phyloP scores from a whole-genome alignment of 1,139 yeast genomes.

The Kazachstania sp. region DNA sequence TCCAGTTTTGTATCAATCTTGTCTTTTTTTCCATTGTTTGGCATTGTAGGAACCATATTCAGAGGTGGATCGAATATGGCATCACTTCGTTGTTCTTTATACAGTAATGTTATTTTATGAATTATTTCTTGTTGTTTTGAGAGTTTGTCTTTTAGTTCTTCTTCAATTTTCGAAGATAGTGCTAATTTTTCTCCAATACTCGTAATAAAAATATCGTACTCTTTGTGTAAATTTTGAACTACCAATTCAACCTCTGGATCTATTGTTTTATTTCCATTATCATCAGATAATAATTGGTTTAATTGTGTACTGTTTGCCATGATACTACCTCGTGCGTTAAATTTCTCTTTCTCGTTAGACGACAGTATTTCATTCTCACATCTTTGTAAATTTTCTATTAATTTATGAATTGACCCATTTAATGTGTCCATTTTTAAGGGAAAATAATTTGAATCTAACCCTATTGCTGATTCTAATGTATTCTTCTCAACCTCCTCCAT shows the following conservation, averaged over 20 bases:
- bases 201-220: slow-evolving; percentile 25
- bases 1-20: neutral
- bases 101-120: slow-evolving; percentile 5
- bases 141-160: slow-evolving; percentile 15
- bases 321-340: slow-evolving; percentile 2
- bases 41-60: slow-evolving; percentile 23
- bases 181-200: slow-evolving; percentile 20
- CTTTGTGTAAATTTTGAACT: slow-evolving; percentile 25
- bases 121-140: slow-evolving; percentile 18
- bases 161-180: slow-evolving; percentile 16
- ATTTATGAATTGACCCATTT: slow-evolving; percentile 21
- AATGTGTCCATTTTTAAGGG: slow-evolving; percentile 31
- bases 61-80: slow-evolving; percentile 28
- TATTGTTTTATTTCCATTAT: slow-evolving; percentile 4
- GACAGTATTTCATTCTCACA: neutral
- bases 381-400: slow-evolving; percentile 9
- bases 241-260: slow-evolving; percentile 24
- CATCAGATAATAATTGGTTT: neutral
- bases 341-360: neutral
- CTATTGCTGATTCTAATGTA: slow-evolving; percentile 26
- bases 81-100: slow-evolving; percentile 9
- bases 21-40: slow-evolving; percentile 4
- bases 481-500: slow-evolving; percentile 24
- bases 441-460: slow-evolving; percentile 25
- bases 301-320: slow-evolving; percentile 12